A percentile compares a stretch with the other conserved stretches of the same genome.
phyloP scores from a whole-genome alignment of 1,284 basidiomycete genomes.

The Violaceomyces palustris region DNA sequence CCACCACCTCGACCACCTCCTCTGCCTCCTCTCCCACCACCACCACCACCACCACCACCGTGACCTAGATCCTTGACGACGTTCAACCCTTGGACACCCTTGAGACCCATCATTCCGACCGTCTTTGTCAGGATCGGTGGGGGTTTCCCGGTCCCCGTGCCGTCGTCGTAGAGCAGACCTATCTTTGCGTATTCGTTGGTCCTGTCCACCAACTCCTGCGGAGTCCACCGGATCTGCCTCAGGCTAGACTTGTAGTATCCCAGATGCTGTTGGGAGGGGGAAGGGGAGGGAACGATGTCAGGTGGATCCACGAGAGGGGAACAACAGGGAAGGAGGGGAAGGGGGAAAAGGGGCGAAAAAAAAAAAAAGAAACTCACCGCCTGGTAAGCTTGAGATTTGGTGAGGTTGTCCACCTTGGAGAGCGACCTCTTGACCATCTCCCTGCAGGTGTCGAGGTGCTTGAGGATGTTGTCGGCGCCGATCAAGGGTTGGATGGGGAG shows the following conservation, averaged over 20 bases:
- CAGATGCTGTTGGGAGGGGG: too few species aligned
- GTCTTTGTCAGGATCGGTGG: constrained; percentile 59
- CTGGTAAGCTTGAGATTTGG: constrained; percentile 58
- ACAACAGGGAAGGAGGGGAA: neutral
- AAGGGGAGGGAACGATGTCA: too few species aligned
- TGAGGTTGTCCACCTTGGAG: constrained; percentile 19
- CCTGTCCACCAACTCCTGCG: constrained; percentile 55
- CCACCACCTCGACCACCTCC: too few species aligned
- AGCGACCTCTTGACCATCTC: too few species aligned
- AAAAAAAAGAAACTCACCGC: constrained; percentile 32
- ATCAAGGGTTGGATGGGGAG: constrained; percentile 55
- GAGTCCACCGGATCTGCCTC: constrained; percentile 56
- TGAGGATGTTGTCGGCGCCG: too few species aligned
- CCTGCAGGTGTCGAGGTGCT: too few species aligned
- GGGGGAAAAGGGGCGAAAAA: neutral
- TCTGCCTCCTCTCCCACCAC: too few species aligned
- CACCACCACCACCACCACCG: too few species aligned
- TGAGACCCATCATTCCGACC: constrained; percentile 63
- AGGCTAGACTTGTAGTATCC: constrained; percentile 62
- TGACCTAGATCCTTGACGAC: constrained; percentile 40
- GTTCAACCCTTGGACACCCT: constrained; percentile 58
- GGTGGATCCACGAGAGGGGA: too few species aligned
- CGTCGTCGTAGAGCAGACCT: constrained; percentile 56
- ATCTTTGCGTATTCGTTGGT: constrained; percentile 58
- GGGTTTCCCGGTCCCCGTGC: constrained; percentile 13